Conservation (phyloP, 257 asterid species). For the Gardenia jasminoides region DNA sequence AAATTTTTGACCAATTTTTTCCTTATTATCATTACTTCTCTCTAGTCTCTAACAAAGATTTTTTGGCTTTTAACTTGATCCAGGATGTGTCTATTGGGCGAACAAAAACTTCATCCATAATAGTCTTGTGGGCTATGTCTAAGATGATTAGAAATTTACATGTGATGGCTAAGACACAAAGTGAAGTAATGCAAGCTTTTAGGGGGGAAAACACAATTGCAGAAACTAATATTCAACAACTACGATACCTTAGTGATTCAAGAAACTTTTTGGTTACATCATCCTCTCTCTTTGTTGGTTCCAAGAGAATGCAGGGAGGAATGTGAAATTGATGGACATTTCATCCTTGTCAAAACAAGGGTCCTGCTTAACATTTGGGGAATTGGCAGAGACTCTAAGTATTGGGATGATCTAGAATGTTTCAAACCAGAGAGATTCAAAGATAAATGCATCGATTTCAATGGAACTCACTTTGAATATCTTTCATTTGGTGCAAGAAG, state of each 20-base stretch:
- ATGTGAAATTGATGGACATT: constrained; percentile 14
- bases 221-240: no score
- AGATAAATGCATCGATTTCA: background rate
- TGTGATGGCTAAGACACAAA: constrained; percentile 28
- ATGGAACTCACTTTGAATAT: constrained; percentile 12
- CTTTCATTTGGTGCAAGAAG: constrained; percentile 38
- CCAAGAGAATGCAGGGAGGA: constrained; percentile 21
- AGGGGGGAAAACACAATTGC: constrained; percentile 12
- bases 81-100: constrained; percentile 28
- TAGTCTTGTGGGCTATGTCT: constrained; percentile 23
- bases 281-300: constrained; percentile 14
- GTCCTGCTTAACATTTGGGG: constrained; percentile 19
- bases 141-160: constrained; percentile 24
- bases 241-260: constrained; percentile 27
- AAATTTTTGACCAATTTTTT: no score
- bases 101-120: constrained; percentile 22
- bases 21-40: no score
- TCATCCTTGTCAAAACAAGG: constrained; percentile 26
- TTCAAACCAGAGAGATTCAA: constrained; percentile 8
- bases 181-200: constrained; percentile 18
- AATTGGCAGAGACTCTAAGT: constrained; percentile 10
- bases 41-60: no score
- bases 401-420: constrained; percentile 14
- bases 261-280: constrained; percentile 37
- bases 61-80: background rate